Conservation (phyloP, 176 grass and related monocot genomes). For the Juncus effusus region DNA sequence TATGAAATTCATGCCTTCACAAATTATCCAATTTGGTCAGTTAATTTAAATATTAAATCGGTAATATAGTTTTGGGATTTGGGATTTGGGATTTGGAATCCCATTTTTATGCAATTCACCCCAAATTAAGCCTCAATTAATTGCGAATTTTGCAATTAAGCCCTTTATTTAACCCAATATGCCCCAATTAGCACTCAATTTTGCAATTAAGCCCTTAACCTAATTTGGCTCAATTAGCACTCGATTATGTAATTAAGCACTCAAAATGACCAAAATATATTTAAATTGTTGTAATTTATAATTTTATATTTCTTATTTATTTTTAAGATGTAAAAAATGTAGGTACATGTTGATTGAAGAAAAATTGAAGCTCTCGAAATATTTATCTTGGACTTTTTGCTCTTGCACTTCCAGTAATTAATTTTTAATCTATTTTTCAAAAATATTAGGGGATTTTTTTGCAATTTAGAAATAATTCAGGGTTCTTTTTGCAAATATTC, state of each 20-base stretch:
- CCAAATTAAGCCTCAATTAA: not conserved
- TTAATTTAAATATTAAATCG: conserved; percentile 4
- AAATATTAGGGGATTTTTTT: conserved; percentile 5
- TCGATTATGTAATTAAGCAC: no score
- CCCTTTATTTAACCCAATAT: no score
- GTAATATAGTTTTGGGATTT: no score
- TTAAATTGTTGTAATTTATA: not conserved
- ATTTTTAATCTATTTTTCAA: conserved; percentile 9
- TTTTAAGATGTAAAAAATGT: conserved; percentile 29
- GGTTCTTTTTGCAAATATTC: conserved; percentile 1
- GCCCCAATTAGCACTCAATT: no score
- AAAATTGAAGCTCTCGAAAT: conserved; percentile 87
- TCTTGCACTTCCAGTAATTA: conserved; percentile 72
- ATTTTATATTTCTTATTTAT: conserved; percentile 15
- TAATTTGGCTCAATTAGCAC: no score
- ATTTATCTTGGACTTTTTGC: conserved; percentile 97
- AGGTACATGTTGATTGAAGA: conserved; percentile 94
- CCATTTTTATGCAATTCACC: not conserved
- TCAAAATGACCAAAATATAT: not conserved
- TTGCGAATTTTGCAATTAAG: no score
- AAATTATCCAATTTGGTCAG: conserved; percentile 94
- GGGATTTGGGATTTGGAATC: no score
- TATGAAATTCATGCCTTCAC: conserved; percentile 98
- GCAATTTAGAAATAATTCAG: not conserved
- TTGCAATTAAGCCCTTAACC: not conserved